phyloP scores from a whole-genome alignment of 2,329 filamentous ascomycete species.

The Talaromyces sp. region DNA sequence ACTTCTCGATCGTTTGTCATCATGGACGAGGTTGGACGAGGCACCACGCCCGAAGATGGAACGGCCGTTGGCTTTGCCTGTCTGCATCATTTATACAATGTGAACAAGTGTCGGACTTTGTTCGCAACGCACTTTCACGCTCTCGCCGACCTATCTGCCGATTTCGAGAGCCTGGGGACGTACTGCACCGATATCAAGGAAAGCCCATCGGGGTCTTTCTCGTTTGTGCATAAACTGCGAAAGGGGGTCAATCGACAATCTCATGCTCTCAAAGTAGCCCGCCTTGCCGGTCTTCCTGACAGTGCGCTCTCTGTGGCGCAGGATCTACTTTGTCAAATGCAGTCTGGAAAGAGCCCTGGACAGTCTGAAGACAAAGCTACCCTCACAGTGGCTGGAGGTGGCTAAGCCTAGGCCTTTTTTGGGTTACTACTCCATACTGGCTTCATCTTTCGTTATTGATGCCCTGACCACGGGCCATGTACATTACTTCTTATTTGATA shows the following conservation, averaged over 20 bases:
- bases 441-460: background rate
- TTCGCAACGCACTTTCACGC: conserved; percentile 95
- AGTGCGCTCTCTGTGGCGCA: conserved; percentile 63
- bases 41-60: conserved; percentile 89
- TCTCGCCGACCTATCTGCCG: conserved; percentile 68
- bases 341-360: background rate
- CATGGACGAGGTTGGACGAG: conserved; percentile 96
- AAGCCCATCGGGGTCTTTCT: conserved; percentile 62
- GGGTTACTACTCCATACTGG: background rate
- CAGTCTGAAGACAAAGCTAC: background rate
- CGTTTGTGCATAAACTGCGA: conserved; percentile 77
- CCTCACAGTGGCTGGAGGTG: background rate
- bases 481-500: conserved; percentile 9
- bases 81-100: conserved; percentile 71
- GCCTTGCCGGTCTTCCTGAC: conserved; percentile 73
- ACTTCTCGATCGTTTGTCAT: conserved; percentile 84
- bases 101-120: conserved; percentile 72
- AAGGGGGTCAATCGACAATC: conserved; percentile 79
- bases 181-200: conserved; percentile 91
- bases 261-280: conserved; percentile 92
- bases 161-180: conserved; percentile 56
- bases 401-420: background rate
- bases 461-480: background rate
- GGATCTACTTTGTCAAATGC: conserved; percentile 44
- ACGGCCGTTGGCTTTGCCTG: conserved; percentile 84